Evolutionary conservation across 2,329 filamentous ascomycete species (phyloP).

Genomic region (Aspergillus spinulosporus): DNA sequence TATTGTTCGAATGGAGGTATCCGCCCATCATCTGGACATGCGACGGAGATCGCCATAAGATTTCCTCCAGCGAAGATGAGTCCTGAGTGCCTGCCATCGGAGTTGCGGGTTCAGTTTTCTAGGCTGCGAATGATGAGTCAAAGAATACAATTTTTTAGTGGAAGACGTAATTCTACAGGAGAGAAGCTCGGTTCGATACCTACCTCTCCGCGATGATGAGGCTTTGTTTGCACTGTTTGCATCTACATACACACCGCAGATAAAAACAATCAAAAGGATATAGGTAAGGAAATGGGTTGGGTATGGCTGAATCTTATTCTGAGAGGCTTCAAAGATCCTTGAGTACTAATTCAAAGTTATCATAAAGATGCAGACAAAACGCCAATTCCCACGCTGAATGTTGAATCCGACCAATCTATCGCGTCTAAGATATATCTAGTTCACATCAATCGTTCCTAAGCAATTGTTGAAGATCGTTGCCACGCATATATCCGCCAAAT

Average conservation of each 20-base stretch:
- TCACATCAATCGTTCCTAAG: conserved; percentile 15
- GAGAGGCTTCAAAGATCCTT: too few species aligned
- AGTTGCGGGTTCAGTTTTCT: background rate
- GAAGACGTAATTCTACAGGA: background rate
- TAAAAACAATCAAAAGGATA: too few species aligned
- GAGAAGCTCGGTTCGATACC: background rate
- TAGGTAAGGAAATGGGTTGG: too few species aligned
- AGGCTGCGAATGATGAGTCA: background rate
- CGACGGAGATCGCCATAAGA: conserved; percentile 47
- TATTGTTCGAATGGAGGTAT: conserved; percentile 48
- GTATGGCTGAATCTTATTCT: too few species aligned
- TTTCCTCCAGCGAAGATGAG: conserved; percentile 44
- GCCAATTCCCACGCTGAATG: conserved; percentile 28
- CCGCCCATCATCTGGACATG: conserved; percentile 50
- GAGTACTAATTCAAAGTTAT: background rate
- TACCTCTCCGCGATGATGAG: conserved; percentile 14
- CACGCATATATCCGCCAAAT: conserved; percentile 11
- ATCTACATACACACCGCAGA: conserved; percentile 1
- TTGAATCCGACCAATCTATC: conserved; percentile 29
- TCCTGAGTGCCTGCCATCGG: conserved; percentile 39
- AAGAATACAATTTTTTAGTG: background rate
- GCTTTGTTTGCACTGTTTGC: conserved; percentile 34
- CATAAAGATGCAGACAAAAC: conserved; percentile 7
- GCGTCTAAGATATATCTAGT: background rate
- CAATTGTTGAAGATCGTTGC: conserved; percentile 33